Conservation (phyloP, 2,329 filamentous ascomycete genomes). For the Parasarocladium wereldwijsianum region DNA sequence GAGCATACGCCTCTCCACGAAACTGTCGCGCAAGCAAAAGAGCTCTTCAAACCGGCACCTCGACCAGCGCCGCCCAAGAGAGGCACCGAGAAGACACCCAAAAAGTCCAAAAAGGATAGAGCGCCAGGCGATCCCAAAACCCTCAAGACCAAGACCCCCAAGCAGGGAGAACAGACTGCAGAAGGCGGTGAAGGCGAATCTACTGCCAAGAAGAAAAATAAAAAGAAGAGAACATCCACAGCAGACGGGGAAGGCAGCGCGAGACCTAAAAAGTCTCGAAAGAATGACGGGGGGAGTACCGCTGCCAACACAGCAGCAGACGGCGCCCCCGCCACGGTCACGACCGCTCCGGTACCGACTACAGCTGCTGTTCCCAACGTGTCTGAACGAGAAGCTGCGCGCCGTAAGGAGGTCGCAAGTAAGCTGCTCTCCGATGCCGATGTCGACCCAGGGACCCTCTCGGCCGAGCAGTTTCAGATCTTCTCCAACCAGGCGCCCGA, state of each 20-base stretch:
- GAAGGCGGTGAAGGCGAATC: not conserved
- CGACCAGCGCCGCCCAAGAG: slow-evolving; percentile 13
- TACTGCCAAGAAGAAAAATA: not conserved
- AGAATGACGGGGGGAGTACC: slow-evolving; percentile 8
- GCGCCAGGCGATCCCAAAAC: not conserved
- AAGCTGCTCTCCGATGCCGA: slow-evolving; percentile 28
- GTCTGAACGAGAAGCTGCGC: slow-evolving; percentile 30
- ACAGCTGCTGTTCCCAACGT: slow-evolving; percentile 16
- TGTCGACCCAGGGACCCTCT: slow-evolving; percentile 37
- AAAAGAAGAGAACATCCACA: slow-evolving; percentile 3
- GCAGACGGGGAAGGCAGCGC: slow-evolving; percentile 5
- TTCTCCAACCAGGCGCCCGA: slow-evolving; percentile 44
- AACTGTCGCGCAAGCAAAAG: slow-evolving; percentile 34
- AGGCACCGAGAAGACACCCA: slow-evolving; percentile 12
- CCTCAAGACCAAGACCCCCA: not conserved
- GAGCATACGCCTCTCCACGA: slow-evolving; percentile 42
- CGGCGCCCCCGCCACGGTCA: slow-evolving; percentile 8
- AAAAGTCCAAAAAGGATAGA: slow-evolving; percentile 9
- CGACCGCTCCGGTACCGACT: too few species aligned
- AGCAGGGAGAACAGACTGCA: not conserved
- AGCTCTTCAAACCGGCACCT: slow-evolving; percentile 31
- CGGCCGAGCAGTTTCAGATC: slow-evolving; percentile 40
- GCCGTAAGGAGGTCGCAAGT: slow-evolving; percentile 32
- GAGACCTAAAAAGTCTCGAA: slow-evolving; percentile 11
- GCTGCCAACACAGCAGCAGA: not conserved